Evolutionary conservation across 164 flowering plant genomes (phyloP).

Genomic region (Buxus sempervirens): DNA sequence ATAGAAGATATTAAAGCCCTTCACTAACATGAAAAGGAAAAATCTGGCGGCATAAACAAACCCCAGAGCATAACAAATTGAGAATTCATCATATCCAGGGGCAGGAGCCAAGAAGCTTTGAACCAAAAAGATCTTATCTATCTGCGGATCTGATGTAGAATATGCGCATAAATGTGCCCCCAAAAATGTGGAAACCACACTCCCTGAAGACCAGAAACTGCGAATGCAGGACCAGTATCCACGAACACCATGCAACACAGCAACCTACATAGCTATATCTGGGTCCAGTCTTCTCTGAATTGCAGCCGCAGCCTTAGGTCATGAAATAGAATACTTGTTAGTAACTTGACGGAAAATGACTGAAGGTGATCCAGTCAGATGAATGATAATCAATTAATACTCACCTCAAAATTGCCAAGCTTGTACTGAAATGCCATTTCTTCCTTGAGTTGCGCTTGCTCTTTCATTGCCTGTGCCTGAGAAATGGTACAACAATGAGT

Average conservation of each 20-base stretch:
- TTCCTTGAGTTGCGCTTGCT: constrained; percentile 84
- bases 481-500: constrained; percentile 2
- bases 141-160: no score
- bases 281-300: constrained; percentile 95
- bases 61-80: no score
- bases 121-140: no score
- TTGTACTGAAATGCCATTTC: constrained; percentile 91
- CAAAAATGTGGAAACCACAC: no score
- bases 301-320: constrained; percentile 82
- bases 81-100: no score
- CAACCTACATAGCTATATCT: constrained; percentile 59
- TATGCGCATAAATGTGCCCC: no score
- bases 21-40: no score
- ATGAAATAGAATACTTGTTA: constrained; percentile 4
- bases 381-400: not conserved
- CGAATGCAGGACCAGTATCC: no score
- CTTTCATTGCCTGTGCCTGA: constrained; percentile 96
- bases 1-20: no score
- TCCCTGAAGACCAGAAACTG: no score
- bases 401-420: constrained; percentile 90
- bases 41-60: no score
- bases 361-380: not conserved
- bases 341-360: not conserved
- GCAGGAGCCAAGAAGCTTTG: no score
- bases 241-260: not conserved